Percentiles rank a stretch among this genome's conserved stretches.
Conservation (phyloP, 2,329 filamentous ascomycete genomes). For the Fusarium buharicum region DNA sequence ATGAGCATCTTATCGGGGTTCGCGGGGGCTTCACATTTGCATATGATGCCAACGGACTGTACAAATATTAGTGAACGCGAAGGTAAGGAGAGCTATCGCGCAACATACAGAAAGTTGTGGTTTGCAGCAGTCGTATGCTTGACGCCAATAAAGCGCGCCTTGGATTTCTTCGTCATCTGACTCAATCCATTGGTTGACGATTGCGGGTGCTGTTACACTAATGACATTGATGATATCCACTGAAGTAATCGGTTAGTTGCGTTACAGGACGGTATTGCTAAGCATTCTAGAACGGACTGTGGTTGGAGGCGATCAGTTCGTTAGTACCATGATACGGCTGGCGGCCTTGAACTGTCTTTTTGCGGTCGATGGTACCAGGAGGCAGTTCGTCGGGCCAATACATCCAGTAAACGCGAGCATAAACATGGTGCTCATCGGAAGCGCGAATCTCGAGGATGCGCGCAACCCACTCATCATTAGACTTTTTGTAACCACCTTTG, state of each 20-base stretch:
- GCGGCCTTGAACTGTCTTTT: constrained; percentile 61
- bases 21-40: constrained; percentile 68
- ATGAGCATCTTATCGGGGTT: constrained; percentile 71
- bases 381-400: constrained; percentile 79
- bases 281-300: too few species aligned
- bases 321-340: constrained; percentile 74
- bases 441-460: constrained; percentile 81
- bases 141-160: constrained; percentile 70
- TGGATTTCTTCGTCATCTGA: constrained; percentile 71
- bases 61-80: too few species aligned
- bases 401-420: constrained; percentile 78
- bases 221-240: constrained; percentile 80
- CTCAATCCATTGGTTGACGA: constrained; percentile 75
- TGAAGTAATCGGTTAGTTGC: too few species aligned
- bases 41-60: constrained; percentile 62
- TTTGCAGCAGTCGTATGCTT: constrained; percentile 67
- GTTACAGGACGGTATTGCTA: too few species aligned
- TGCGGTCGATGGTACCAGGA: constrained; percentile 61
- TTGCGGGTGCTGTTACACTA: constrained; percentile 70
- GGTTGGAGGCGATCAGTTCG: constrained; percentile 77
- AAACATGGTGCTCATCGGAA: constrained; percentile 76
- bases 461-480: constrained; percentile 68
- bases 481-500: too few species aligned
- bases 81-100: too few species aligned
- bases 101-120: constrained; percentile 67